phyloP scores from a whole-genome alignment of 2,329 filamentous ascomycete species.

The Aspergillus flavus region DNA sequence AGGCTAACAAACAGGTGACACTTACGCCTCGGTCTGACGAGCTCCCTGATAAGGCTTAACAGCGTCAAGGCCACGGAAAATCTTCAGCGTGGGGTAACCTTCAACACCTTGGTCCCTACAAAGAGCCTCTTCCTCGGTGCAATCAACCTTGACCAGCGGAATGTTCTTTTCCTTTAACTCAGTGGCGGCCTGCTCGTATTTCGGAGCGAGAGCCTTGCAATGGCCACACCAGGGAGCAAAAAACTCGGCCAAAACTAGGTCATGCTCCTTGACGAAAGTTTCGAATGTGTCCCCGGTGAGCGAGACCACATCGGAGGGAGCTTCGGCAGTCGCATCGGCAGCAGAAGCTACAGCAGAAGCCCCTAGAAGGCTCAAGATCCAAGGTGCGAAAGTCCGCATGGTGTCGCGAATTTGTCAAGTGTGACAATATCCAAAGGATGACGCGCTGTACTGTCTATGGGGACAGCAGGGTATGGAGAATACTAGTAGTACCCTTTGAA shows the following conservation, averaged over 20 bases:
- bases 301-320: slow-evolving; percentile 74
- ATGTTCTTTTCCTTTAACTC: slow-evolving; percentile 54
- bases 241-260: slow-evolving; percentile 94
- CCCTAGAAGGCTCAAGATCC: slow-evolving; percentile 43
- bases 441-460: neutral
- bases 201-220: slow-evolving; percentile 87
- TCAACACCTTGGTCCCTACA: slow-evolving; percentile 90
- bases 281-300: slow-evolving; percentile 86
- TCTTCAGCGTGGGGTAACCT: slow-evolving; percentile 97
- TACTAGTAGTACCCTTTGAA: neutral
- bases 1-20: slow-evolving; percentile 14
- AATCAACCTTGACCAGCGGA: slow-evolving; percentile 64
- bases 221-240: slow-evolving; percentile 97
- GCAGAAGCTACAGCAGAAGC: slow-evolving; percentile 40
- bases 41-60: slow-evolving; percentile 82
- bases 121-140: slow-evolving; percentile 89
- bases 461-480: neutral
- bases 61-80: slow-evolving; percentile 90
- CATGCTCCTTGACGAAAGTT: slow-evolving; percentile 80
- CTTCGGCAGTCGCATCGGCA: slow-evolving; percentile 31
- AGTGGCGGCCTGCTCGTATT: slow-evolving; percentile 53
- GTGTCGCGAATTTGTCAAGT: slow-evolving; percentile 13
- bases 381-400: slow-evolving; percentile 45
- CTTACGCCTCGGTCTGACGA: slow-evolving; percentile 76
- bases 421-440: neutral